Conservation (phyloP, 2,329 filamentous ascomycete genomes). For the Ophiostoma angusticollis region DNA sequence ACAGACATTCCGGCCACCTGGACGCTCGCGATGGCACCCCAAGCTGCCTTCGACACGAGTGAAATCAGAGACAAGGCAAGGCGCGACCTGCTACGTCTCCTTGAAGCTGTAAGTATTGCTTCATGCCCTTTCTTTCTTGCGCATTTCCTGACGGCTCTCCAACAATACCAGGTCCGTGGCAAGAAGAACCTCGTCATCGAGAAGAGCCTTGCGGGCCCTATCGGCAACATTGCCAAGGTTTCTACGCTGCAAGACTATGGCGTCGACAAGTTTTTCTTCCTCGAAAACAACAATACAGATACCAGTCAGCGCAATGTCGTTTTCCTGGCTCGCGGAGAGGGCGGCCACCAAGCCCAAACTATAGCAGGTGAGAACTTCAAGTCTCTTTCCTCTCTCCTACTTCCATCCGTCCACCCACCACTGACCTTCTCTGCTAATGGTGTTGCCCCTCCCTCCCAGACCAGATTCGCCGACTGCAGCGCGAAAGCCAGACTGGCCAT, state of each 20-base stretch:
- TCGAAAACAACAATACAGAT: conserved; percentile 92
- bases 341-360: conserved; percentile 65
- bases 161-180: conserved; percentile 91
- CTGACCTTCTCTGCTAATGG: conserved; percentile 1
- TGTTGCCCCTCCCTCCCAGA: conserved; percentile 36
- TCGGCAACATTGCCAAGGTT: conserved; percentile 88
- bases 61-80: conserved; percentile 71
- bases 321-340: conserved; percentile 85
- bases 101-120: conserved; percentile 73
- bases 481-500: conserved; percentile 79
- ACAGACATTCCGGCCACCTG: neutral
- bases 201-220: conserved; percentile 73
- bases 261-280: conserved; percentile 91
- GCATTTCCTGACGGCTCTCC: too few relatives aligned
- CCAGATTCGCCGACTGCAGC: conserved; percentile 80
- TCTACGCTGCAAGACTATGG: conserved; percentile 93
- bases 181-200: conserved; percentile 98
- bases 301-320: conserved; percentile 89
- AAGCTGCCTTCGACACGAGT: conserved; percentile 57
- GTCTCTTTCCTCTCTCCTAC: too few relatives aligned
- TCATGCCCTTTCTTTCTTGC: too few relatives aligned
- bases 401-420: neutral
- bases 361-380: conserved; percentile 59
- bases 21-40: conserved; percentile 53
- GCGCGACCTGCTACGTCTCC: conserved; percentile 76